Base-by-base conservation (phyloP, 352 stramenopile species). In the Phytopythium ostracodes region DNA sequence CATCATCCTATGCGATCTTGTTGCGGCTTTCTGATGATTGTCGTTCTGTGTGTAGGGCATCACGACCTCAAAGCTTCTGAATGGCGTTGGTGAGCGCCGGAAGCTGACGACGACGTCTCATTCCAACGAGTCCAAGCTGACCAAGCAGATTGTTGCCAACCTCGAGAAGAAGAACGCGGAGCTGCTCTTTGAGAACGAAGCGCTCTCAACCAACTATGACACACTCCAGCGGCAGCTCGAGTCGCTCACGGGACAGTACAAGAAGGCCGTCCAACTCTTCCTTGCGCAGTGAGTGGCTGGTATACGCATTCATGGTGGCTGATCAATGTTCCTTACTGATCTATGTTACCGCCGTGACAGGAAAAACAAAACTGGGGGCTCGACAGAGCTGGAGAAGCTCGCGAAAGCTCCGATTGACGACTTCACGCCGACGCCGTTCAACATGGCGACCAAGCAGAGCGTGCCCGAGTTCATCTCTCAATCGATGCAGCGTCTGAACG, bases 201-300 rank as follows among this genome's bases (percentile, higher is more conserved):
- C 68, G n/a, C 63, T 92, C 18, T 66, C 71, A 11, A 84, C 70
- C 22, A 83, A 67, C 25, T 90, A 88, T 44, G 71, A 87, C 27
- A 59, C 65, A 9, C 63, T 92, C 24, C 81, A 91, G 42, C 70
- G 76, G 2, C 72, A 84, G 18, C 63, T 92, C 22, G 77, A 89
- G 65, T 75, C 74, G n/a, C 61, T 92, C 8, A 85, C 73, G 31
- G 68, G 75, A 3, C 81, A 89, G 63, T 91, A 91, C 71, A 87
- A 87, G 62, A 90, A 89, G 36, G 70, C 81, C 7, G 76, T 89
- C 31, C 71, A 79, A 56, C 71, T 91, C 17, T 92, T 92, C 55
- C 67, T 92, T 36, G 77, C 80, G 11, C 82, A 92, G 80, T 88
- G 72, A 52, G 82, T 79, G 9, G 15, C 44, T 29, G 14, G 4